Percentiles rank a stretch among this genome's conserved stretches.
phyloP scores from a whole-genome alignment of 805 yeast genomes.

The Candida andamanensis region DNA sequence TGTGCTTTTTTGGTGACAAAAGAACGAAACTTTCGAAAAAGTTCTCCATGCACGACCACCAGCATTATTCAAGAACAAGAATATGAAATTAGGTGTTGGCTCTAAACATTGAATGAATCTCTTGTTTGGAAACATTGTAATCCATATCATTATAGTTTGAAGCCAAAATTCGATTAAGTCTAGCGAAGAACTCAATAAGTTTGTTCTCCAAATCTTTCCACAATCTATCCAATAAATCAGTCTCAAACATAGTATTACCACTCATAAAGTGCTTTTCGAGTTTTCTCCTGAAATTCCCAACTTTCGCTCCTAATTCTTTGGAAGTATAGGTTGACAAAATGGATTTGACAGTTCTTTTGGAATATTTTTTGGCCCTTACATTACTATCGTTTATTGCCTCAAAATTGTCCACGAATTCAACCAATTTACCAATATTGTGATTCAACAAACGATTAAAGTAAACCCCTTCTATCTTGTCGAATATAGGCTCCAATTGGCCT shows the following conservation, averaged over 20 bases:
- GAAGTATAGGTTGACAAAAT: constrained; percentile 54
- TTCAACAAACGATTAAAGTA: constrained; percentile 30
- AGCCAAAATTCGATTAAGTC: constrained; percentile 51
- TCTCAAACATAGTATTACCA: constrained; percentile 42
- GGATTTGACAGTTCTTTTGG: constrained; percentile 52
- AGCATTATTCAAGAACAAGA: too few species aligned
- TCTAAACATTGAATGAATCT: constrained; percentile 51
- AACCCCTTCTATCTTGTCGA: constrained; percentile 21
- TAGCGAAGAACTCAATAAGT: constrained; percentile 50
- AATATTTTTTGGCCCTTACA: constrained; percentile 59
- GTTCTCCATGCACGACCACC: too few species aligned
- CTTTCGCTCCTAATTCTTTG: constrained; percentile 51
- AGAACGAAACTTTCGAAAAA: too few species aligned
- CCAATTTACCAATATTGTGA: constrained; percentile 61
- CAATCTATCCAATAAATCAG: constrained; percentile 52
- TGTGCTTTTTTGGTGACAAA: too few species aligned
- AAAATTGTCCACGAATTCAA: constrained; percentile 60
- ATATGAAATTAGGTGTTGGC: constrained; percentile 12
- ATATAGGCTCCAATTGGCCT: constrained; percentile 20
- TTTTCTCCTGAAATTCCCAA: constrained; percentile 50
- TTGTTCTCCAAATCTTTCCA: constrained; percentile 70
- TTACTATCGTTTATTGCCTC: constrained; percentile 49
- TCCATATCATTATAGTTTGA: constrained; percentile 46
- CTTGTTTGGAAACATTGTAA: constrained; percentile 47
- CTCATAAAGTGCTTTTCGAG: constrained; percentile 51